These are phyloP conservation scores for Cutaneotrichosporon sp. DNA, from an alignment of 1,284 basidiomycete species.

Conservation along the genomic window DNA sequence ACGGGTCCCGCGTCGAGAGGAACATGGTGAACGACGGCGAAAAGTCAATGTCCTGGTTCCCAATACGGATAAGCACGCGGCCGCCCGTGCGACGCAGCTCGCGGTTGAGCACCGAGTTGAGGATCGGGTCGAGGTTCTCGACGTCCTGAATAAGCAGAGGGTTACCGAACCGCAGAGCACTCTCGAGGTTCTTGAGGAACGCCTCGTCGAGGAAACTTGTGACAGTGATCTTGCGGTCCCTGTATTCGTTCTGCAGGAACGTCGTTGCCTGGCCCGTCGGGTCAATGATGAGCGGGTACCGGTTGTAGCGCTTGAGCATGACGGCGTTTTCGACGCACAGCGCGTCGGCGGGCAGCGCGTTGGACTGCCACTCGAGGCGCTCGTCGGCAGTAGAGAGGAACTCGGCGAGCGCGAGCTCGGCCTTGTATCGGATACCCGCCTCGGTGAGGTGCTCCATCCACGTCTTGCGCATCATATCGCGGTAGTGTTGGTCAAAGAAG, in stretches of 20 bases:
- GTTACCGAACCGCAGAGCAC: conserved; percentile 97
- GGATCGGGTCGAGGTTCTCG: conserved; percentile 93
- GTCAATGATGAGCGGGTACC: conserved; percentile 97
- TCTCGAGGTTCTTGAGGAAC: conserved; percentile 96
- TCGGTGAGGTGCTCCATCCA: conserved; percentile 86
- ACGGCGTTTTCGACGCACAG: conserved; percentile 97
- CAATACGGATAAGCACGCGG: conserved; percentile 92
- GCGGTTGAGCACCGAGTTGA: conserved; percentile 95
- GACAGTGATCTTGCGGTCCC: conserved; percentile 92
- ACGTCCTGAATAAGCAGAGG: conserved; percentile 96
- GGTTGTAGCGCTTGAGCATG: conserved; percentile 96
- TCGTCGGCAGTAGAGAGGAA: conserved; percentile 98
- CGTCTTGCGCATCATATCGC: conserved; percentile 93
- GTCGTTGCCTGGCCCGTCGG: conserved; percentile 97
- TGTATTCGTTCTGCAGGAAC: conserved; percentile 92
- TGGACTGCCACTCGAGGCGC: conserved; percentile 90
- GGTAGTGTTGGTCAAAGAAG: conserved; percentile 98
- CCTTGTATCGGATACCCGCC: conserved; percentile 88
- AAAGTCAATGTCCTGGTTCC: conserved; percentile 99
- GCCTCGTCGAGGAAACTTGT: conserved; percentile 98
- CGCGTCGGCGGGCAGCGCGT: conserved; percentile 88
- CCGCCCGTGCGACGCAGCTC: conserved; percentile 94
- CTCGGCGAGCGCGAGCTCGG: conserved; percentile 86
- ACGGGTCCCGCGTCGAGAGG: conserved; percentile 93
- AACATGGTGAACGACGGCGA: conserved; percentile 99